These are phyloP conservation scores for Colletotrichum falcatum DNA, from an alignment of 2,329 filamentous ascomycete genomes.

Conservation along the genomic window DNA sequence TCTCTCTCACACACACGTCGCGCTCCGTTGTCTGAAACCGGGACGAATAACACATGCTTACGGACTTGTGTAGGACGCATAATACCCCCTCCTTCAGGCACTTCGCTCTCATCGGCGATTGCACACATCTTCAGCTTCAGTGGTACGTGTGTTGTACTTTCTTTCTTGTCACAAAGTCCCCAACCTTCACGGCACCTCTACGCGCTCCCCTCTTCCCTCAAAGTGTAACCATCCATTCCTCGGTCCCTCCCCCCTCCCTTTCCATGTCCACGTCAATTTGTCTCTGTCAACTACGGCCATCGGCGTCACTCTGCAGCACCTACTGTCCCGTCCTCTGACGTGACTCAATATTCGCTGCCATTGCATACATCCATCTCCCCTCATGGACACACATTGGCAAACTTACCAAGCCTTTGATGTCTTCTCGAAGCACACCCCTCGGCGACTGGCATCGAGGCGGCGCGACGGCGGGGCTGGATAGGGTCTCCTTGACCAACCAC, in stretches of 20 bases:
- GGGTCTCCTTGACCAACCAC: slow-evolving; percentile 29
- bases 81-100: slow-evolving; percentile 24
- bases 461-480: slow-evolving; percentile 1
- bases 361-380: background rate
- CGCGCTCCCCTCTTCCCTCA: slow-evolving; percentile 15
- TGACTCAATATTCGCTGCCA: slow-evolving; percentile 7
- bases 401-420: slow-evolving; percentile 28
- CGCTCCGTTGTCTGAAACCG: slow-evolving; percentile 29
- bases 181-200: slow-evolving; percentile 23
- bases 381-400: slow-evolving; percentile 10
- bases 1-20: slow-evolving; percentile 3
- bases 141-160: slow-evolving; percentile 37
- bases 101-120: slow-evolving; percentile 33
- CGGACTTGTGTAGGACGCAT: slow-evolving; percentile 34
- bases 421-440: slow-evolving; percentile 34
- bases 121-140: slow-evolving; percentile 16
- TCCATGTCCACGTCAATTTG: slow-evolving; percentile 34
- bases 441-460: slow-evolving; percentile 19
- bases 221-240: slow-evolving; percentile 34
- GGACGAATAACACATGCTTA: slow-evolving; percentile 32
- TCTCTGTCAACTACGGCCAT: slow-evolving; percentile 26
- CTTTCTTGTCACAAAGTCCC: slow-evolving; percentile 29
- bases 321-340: slow-evolving; percentile 21
- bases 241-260: slow-evolving; percentile 6
- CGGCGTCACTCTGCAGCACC: slow-evolving; percentile 21